Percentiles rank a stretch among this genome's conserved stretches.
Evolutionary conservation across 2,329 filamentous ascomycete species (phyloP).

Genomic region (Xylogone sp.): DNA sequence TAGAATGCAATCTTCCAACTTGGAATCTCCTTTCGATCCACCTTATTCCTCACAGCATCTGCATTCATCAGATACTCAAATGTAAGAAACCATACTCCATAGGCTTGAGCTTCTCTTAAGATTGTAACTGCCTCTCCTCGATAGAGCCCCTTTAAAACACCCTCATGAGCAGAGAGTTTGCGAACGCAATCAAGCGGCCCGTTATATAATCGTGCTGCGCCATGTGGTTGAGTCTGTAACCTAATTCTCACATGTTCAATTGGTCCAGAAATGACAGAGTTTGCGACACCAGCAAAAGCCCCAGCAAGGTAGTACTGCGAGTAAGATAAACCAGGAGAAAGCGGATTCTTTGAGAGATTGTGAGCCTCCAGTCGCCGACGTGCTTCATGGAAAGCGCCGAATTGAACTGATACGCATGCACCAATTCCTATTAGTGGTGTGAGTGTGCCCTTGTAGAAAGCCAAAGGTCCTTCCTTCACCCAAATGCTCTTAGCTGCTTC

Average conservation of each 20-base stretch:
- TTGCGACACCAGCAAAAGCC: constrained; percentile 88
- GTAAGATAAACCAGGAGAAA: constrained; percentile 60
- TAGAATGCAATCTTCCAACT: constrained; percentile 86
- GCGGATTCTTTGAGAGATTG: constrained; percentile 49
- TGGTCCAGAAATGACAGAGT: constrained; percentile 81
- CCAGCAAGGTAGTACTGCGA: constrained; percentile 85
- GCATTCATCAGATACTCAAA: constrained; percentile 97
- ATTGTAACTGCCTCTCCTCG: constrained; percentile 84
- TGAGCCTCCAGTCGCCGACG: constrained; percentile 78
- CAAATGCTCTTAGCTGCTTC: constrained; percentile 81
- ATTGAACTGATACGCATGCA: constrained; percentile 97
- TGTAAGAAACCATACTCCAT: constrained; percentile 90
- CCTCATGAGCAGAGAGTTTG: constrained; percentile 68
- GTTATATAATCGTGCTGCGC: constrained; percentile 68
- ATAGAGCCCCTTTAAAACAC: constrained; percentile 72
- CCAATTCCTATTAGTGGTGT: constrained; percentile 94
- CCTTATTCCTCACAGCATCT: constrained; percentile 73
- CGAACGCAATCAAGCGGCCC: constrained; percentile 89
- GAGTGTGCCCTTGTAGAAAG: constrained; percentile 98
- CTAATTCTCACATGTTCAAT: constrained; percentile 98
- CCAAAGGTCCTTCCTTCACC: constrained; percentile 78
- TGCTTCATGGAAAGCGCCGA: constrained; percentile 92
- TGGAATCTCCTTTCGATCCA: constrained; percentile 74
- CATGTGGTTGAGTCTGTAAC: constrained; percentile 93
- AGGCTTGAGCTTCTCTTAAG: constrained; percentile 86